Conservation (phyloP, 2,329 filamentous ascomycete species). For the Fusarium subtropicale region DNA sequence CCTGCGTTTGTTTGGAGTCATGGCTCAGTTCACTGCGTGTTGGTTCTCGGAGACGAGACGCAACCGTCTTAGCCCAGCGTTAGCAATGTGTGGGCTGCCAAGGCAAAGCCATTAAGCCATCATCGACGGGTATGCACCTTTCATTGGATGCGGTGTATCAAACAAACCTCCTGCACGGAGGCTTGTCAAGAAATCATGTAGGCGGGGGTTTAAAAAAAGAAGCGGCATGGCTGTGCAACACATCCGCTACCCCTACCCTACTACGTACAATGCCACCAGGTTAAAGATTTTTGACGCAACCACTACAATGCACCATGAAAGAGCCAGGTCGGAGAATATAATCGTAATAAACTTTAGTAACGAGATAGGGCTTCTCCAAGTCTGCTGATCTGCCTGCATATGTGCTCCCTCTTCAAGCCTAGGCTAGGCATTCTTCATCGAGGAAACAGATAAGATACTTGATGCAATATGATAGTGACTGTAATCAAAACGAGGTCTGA, state of each 20-base stretch:
- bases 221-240: slow-evolving; percentile 48
- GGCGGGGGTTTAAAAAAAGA: slow-evolving; percentile 46
- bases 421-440: slow-evolving; percentile 23
- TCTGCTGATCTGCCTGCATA: slow-evolving; percentile 12
- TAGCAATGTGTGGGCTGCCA: not conserved
- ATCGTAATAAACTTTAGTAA: not conserved
- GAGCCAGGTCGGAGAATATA: slow-evolving; percentile 13
- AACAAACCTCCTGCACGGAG: slow-evolving; percentile 22
- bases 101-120: slow-evolving; percentile 34
- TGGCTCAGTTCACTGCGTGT: slow-evolving; percentile 39
- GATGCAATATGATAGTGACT: not conserved
- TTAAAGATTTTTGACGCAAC: slow-evolving; percentile 9
- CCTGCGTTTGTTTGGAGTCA: slow-evolving; percentile 35
- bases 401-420: slow-evolving; percentile 4
- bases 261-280: not conserved
- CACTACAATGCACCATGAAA: not conserved
- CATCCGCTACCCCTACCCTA: slow-evolving; percentile 7
- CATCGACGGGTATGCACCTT: slow-evolving; percentile 23
- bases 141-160: slow-evolving; percentile 41
- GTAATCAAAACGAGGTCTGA: not conserved
- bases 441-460: not conserved
- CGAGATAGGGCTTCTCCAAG: slow-evolving; percentile 1
- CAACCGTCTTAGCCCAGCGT: slow-evolving; percentile 36
- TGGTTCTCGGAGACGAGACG: slow-evolving; percentile 23
- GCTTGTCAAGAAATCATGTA: slow-evolving; percentile 23